Evolutionary conservation across 176 grass and related monocot genomes (phyloP).

Genomic region (Hordeum vulgare): MorexV3_pseudomolecules_assembly NC_058523.1:523533083-523533582

Average conservation of each 20-base stretch:
- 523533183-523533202: constrained; percentile 51
- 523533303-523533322: not conserved
- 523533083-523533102: not conserved
- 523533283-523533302: constrained; percentile 5
- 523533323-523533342: not conserved
- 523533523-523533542: not conserved
- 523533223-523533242: constrained; percentile 1
- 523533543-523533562: not conserved
- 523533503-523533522: not conserved
- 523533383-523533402: not conserved
- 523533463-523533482: not conserved
- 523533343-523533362: not conserved
- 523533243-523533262: constrained; percentile 21
- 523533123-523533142: not conserved
- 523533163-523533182: constrained; percentile 51
- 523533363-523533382: not conserved
- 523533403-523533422: not conserved
- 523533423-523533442: not conserved
- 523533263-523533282: not conserved
- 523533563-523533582: not conserved
- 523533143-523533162: constrained; percentile 68
- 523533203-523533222: constrained; percentile 35
- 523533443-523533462: not conserved
- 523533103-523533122: not conserved
- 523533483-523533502: not conserved